Base-by-base conservation (phyloP, 345 rosid genomes). In the Laguncularia racemosa region DNA sequence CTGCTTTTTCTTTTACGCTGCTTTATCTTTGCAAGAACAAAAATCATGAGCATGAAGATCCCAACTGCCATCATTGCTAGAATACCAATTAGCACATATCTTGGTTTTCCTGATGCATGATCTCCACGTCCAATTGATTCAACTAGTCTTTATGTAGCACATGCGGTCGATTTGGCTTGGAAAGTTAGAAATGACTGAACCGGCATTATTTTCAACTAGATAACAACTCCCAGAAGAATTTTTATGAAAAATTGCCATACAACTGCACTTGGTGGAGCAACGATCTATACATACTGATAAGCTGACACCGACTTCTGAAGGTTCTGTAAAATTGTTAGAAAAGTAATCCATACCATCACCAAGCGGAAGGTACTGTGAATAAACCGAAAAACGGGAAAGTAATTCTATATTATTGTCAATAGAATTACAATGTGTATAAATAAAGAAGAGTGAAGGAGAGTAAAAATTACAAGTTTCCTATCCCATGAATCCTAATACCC, bases 221-320 rank as follows among this genome's bases (percentile, higher is more conserved):
- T 83, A 77, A 66, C 97, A 91, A 57, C 85, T 82, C 62, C 84
- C 78, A n/a, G 91, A 80, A 12, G 89, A 80, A 67, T 76, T 85
- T 52, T 73, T 65, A 26, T 68, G 75, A 61, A 87, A 87, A 60
- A 88, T 55, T 33, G 89, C 96, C 45, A 85, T 52, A 68, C 97
- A 91, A 45, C 83, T 82, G 70, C 96, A 91, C 56, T 77, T 73
- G 48, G 55, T 60, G 1, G 60, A 73, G 77, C 97, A 91, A 0
- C 80, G 40, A 56, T 77, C 75, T 52, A 73, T 81, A 70, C 97
- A 91, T 43, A 56, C 61, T 0, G 84, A 75, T 44, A 81, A 73
- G 18, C 67, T 65, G 10, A 82, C 71, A 17, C 74, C 80, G 23
- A 74, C 69, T 16, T 12, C 71, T 33, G 48, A 53, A 57, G 85